These are phyloP conservation scores for Diospyros lotus DNA, from an alignment of 148 eudicot genomes.

Conservation along the genomic window DNA sequence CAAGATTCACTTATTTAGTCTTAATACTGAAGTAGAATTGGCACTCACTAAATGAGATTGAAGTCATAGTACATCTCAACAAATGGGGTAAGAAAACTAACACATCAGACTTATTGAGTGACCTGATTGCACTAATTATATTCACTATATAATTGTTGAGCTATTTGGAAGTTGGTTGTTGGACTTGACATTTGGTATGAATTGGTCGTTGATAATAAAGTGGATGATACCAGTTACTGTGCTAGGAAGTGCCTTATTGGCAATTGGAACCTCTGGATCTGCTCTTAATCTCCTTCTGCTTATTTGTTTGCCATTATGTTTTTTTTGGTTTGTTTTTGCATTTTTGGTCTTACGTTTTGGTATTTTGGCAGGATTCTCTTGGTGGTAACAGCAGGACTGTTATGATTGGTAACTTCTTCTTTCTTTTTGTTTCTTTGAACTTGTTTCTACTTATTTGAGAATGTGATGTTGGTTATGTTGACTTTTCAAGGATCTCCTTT, in stretches of 20 bases:
- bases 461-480: background rate
- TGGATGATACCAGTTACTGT: background rate
- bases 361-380: conserved; percentile 80
- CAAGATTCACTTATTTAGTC: background rate
- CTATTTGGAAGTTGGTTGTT: background rate
- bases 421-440: conserved; percentile 9
- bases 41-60: conserved; percentile 3
- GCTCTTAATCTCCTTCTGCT: background rate
- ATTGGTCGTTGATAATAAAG: background rate
- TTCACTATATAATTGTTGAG: background rate
- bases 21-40: background rate
- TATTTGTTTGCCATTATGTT: background rate
- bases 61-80: background rate
- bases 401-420: conserved; percentile 71
- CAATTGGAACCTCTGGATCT: background rate
- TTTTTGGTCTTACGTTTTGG: conserved; percentile 11
- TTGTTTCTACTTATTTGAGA: background rate
- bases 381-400: conserved; percentile 99
- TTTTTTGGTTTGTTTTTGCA: background rate
- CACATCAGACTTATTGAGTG: background rate
- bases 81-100: background rate
- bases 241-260: background rate
- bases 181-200: background rate
- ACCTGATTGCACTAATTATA: background rate
- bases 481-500: background rate